Conservation (phyloP, 495 filamentous ascomycete genomes). For the Hyphodiscus hymeniophilus region DNA sequence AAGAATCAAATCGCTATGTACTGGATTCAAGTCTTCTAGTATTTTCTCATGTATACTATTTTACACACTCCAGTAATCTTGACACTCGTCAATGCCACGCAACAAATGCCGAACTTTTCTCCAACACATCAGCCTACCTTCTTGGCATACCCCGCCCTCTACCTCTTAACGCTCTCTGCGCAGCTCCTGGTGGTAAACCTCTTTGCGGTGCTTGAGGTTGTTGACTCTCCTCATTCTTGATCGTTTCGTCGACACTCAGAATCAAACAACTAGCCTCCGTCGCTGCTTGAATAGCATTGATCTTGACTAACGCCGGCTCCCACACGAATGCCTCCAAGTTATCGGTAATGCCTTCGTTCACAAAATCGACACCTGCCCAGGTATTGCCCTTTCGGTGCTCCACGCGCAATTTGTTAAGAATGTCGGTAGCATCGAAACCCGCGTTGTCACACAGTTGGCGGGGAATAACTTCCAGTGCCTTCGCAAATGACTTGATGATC, state of each 20-base stretch:
- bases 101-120: neutral
- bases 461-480: conserved; percentile 93
- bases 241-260: conserved; percentile 93
- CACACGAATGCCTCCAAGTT: conserved; percentile 94
- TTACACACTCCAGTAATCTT: too few species aligned
- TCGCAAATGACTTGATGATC: conserved; percentile 95
- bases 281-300: conserved; percentile 93
- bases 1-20: neutral
- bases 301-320: conserved; percentile 93
- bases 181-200: conserved; percentile 82
- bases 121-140: conserved; percentile 37
- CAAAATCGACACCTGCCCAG: conserved; percentile 96
- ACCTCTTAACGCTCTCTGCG: conserved; percentile 78
- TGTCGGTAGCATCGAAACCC: conserved; percentile 96
- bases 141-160: conserved; percentile 89
- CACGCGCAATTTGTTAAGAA: conserved; percentile 87
- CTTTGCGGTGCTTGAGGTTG: conserved; percentile 69
- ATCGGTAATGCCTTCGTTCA: conserved; percentile 81
- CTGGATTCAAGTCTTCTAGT: too few species aligned
- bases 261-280: conserved; percentile 94
- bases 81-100: too few species aligned
- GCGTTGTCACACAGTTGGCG: conserved; percentile 97
- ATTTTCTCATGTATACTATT: too few species aligned
- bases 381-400: conserved; percentile 85
- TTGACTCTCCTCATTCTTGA: conserved; percentile 88